Percentiles rank a stretch among this genome's conserved stretches.
Conservation (phyloP, 495 filamentous ascomycete genomes). For the Clavariopsis aquatica region DNA sequence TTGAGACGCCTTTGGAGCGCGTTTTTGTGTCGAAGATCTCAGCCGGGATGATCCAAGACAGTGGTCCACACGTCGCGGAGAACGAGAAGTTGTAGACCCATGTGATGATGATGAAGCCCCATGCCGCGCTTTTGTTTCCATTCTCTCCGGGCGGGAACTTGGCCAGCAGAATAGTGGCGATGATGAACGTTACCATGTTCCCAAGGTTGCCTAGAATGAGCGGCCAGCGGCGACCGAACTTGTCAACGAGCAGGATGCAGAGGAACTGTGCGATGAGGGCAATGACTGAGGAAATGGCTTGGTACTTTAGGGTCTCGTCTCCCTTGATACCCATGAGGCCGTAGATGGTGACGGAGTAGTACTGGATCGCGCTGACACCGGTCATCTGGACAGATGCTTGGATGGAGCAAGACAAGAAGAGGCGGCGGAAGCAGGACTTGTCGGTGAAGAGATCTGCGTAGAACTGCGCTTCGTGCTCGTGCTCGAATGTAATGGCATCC, state of each 20-base stretch:
- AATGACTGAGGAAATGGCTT: slow-evolving; percentile 69
- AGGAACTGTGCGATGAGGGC: slow-evolving; percentile 64
- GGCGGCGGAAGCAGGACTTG: slow-evolving; percentile 64
- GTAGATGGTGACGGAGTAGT: slow-evolving; percentile 66
- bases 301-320: slow-evolving; percentile 67
- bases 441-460: slow-evolving; percentile 67
- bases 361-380: slow-evolving; percentile 67
- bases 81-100: slow-evolving; percentile 73
- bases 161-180: slow-evolving; percentile 55
- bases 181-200: slow-evolving; percentile 62
- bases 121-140: slow-evolving; percentile 60
- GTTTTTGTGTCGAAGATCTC: slow-evolving; percentile 72
- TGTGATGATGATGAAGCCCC: slow-evolving; percentile 73
- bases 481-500: slow-evolving; percentile 57
- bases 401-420: slow-evolving; percentile 66
- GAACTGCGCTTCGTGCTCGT: slow-evolving; percentile 67
- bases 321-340: slow-evolving; percentile 66
- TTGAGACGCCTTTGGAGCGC: slow-evolving; percentile 64
- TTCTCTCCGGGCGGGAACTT: slow-evolving; percentile 57
- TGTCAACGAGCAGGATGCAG: slow-evolving; percentile 69
- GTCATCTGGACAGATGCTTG: slow-evolving; percentile 75
- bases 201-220: slow-evolving; percentile 66
- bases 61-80: slow-evolving; percentile 63
- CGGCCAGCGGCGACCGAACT: slow-evolving; percentile 63
- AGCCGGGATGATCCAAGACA: slow-evolving; percentile 67